These are phyloP conservation scores for Lipomyces lipofer DNA, from an alignment of 805 yeast species.

Conservation along the genomic window DNA sequence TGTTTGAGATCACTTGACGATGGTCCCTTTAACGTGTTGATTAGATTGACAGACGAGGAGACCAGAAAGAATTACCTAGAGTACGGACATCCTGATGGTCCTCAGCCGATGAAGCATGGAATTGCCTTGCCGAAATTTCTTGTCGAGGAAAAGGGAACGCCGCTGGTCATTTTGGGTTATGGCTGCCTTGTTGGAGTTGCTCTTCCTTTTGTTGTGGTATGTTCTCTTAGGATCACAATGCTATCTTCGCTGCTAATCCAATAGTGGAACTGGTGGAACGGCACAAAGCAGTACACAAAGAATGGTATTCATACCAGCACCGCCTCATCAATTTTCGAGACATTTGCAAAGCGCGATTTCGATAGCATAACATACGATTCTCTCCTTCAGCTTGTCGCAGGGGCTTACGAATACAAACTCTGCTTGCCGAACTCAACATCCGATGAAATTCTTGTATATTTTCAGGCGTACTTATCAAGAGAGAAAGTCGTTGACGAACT, in stretches of 20 bases:
- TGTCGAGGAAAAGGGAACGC: constrained; percentile 77
- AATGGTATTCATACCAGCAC: constrained; percentile 80
- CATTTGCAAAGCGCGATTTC: constrained; percentile 61
- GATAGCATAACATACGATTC: constrained; percentile 56
- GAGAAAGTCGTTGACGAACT: constrained; percentile 43
- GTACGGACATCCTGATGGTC: constrained; percentile 98
- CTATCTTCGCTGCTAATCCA: too few relatives aligned
- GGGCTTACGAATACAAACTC: constrained; percentile 63
- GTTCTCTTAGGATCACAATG: constrained; percentile 1
- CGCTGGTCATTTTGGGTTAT: constrained; percentile 64
- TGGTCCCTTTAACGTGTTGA: too few relatives aligned
- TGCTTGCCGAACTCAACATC: constrained; percentile 46
- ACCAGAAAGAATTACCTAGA: constrained; percentile 77
- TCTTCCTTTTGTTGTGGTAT: constrained; percentile 71
- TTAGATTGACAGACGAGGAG: constrained; percentile 76
- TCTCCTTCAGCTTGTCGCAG: constrained; percentile 58
- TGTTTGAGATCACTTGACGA: too few relatives aligned
- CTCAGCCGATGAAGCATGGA: constrained; percentile 85
- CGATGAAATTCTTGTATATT: constrained; percentile 52
- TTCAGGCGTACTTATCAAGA: constrained; percentile 63
- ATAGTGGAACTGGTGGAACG: constrained; percentile 77
- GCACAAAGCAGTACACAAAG: constrained; percentile 74
- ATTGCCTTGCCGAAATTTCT: constrained; percentile 92
- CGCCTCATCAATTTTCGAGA: constrained; percentile 74
- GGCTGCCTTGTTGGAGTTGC: constrained; percentile 71